Percentiles rank a stretch among this genome's conserved stretches.
These are phyloP conservation scores for Rhododendron henanense DNA, from an alignment of 148 eudicot genomes.

Conservation along the genomic window DNA sequence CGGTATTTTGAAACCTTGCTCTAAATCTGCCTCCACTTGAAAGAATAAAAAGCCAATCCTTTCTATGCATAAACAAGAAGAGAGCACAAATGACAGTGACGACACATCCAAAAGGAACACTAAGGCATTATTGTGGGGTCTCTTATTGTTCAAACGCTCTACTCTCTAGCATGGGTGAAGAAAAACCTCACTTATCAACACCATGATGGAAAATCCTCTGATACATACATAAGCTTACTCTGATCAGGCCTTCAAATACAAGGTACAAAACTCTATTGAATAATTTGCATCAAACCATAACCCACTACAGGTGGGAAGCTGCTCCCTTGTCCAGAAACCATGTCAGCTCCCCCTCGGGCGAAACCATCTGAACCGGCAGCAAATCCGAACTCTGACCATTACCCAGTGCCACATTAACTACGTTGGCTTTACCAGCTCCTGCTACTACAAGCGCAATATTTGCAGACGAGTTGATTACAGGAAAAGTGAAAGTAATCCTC, in stretches of 20 bases:
- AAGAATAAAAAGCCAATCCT: not conserved
- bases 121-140: not conserved
- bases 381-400: conserved; percentile 22
- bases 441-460: conserved; percentile 35
- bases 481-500: conserved; percentile 64
- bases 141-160: not conserved
- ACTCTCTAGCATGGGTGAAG: not conserved
- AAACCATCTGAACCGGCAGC: conserved; percentile 43
- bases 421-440: conserved; percentile 39
- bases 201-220: not conserved
- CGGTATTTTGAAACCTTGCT: too few species aligned
- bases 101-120: not conserved
- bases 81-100: not conserved
- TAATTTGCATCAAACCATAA: not conserved
- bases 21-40: not conserved
- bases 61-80: not conserved
- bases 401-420: conserved; percentile 35
- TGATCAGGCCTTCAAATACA: not conserved
- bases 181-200: not conserved
- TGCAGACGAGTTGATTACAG: conserved; percentile 47
- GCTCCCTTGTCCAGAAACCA: conserved; percentile 54
- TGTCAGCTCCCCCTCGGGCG: conserved; percentile 42
- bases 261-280: not conserved
- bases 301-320: conserved; percentile 36
- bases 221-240: not conserved